Percentiles rank a stretch among this genome's conserved stretches.
phyloP scores from a whole-genome alignment of 2,329 filamentous ascomycete species.

The Sporothrix variecibatus region DNA sequence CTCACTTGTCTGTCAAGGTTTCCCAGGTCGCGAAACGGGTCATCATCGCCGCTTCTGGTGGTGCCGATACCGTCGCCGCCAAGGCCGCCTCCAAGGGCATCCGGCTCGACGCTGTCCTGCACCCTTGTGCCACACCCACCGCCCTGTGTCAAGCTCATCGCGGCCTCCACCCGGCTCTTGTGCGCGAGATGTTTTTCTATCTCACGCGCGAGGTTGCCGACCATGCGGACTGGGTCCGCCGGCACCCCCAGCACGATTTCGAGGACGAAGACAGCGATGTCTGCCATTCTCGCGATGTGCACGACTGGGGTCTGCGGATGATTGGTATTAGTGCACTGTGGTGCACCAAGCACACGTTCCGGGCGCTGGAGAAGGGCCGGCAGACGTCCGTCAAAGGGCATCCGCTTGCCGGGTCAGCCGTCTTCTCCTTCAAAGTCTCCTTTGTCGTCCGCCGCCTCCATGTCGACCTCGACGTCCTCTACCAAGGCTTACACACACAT shows the following conservation, averaged over 20 bases:
- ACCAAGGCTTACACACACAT: not conserved
- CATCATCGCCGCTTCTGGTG: conserved; percentile 22
- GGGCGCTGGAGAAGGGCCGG: conserved; percentile 21
- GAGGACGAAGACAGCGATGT: not conserved
- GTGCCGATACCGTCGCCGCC: conserved; percentile 22
- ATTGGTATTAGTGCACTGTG: conserved; percentile 30
- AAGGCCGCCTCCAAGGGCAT: conserved; percentile 26
- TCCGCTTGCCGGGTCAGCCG: not conserved
- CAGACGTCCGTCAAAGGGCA: not conserved
- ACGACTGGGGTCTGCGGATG: conserved; percentile 33
- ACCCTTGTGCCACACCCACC: conserved; percentile 25
- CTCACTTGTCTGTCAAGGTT: conserved; percentile 38
- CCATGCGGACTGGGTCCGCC: conserved; percentile 28
- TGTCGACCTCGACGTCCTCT: not conserved
- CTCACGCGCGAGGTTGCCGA: conserved; percentile 40
- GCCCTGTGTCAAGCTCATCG: conserved; percentile 32
- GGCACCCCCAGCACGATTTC: conserved; percentile 16
- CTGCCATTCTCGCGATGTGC: conserved; percentile 1
- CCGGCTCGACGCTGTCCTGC: conserved; percentile 10
- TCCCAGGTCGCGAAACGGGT: conserved; percentile 32
- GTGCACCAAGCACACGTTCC: conserved; percentile 25
- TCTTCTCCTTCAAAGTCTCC: not conserved
- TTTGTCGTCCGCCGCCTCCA: not conserved
- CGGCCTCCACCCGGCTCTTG: conserved; percentile 31
- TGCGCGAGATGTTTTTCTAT: conserved; percentile 31